Evolutionary conservation across 352 stramenopile species (phyloP).

Genomic region (Globisporangium mamillatum): DNA sequence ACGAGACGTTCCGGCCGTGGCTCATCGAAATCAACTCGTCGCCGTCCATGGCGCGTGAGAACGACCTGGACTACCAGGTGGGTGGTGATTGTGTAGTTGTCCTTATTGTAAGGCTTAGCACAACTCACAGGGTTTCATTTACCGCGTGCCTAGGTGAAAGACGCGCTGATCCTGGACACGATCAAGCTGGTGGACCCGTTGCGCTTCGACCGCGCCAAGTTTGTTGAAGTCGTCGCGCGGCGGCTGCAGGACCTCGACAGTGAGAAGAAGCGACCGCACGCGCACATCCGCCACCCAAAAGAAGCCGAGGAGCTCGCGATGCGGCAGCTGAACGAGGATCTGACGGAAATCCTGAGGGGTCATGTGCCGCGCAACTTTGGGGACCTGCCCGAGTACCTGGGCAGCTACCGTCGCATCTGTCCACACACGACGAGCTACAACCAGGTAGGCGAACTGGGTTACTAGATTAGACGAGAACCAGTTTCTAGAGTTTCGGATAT

Average conservation of each 20-base stretch:
- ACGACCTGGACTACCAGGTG: slow-evolving; percentile 72
- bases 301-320: slow-evolving; percentile 47
- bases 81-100: neutral
- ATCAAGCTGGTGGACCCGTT: slow-evolving; percentile 83
- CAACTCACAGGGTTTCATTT: neutral
- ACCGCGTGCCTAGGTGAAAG: slow-evolving; percentile 72
- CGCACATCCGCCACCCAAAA: slow-evolving; percentile 48
- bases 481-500: neutral
- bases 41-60: slow-evolving; percentile 89
- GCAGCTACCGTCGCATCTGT: slow-evolving; percentile 61
- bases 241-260: slow-evolving; percentile 55
- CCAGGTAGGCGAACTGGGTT: slow-evolving; percentile 25
- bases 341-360: slow-evolving; percentile 63
- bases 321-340: slow-evolving; percentile 62
- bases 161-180: slow-evolving; percentile 86
- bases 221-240: slow-evolving; percentile 65
- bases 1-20: slow-evolving; percentile 88
- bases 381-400: slow-evolving; percentile 55
- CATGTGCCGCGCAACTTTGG: slow-evolving; percentile 54
- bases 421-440: slow-evolving; percentile 72
- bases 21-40: slow-evolving; percentile 96
- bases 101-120: neutral
- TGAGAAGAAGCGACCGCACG: slow-evolving; percentile 54
- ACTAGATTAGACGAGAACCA: neutral
- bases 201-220: slow-evolving; percentile 68